phyloP scores from a whole-genome alignment of 306 rosid species.

The Astragalus membranaceus region DNA sequence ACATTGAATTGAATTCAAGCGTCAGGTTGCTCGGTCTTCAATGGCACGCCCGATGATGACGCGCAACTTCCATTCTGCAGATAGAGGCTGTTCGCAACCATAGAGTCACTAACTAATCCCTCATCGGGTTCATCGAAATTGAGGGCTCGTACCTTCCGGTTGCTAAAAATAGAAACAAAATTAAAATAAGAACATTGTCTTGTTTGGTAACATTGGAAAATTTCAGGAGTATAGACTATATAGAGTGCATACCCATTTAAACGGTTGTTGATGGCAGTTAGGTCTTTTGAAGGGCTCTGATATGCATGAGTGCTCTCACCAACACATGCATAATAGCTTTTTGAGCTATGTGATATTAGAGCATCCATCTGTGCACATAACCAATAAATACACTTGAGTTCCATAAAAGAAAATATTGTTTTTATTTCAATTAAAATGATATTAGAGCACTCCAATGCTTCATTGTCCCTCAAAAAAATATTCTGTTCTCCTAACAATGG shows the following conservation, averaged over 20 bases:
- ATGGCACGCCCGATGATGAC: constrained; percentile 66
- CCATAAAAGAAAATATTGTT: neutral
- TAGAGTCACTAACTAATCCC: constrained; percentile 87
- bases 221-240: neutral
- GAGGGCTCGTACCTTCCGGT: constrained; percentile 74
- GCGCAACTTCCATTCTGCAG: constrained; percentile 79
- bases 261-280: constrained; percentile 93
- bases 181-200: neutral
- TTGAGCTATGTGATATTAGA: constrained; percentile 85
- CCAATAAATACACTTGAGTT: neutral
- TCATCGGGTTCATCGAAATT: constrained; percentile 76
- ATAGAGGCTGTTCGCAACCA: constrained; percentile 93
- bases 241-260: constrained; percentile 60
- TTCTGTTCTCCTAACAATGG: neutral
- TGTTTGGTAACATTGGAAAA: neutral
- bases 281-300: constrained; percentile 97
- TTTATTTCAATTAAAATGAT: neutral
- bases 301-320: constrained; percentile 99
- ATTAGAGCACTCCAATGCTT: neutral
- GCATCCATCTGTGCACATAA: constrained; percentile 80
- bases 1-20: constrained; percentile 24
- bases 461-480: neutral
- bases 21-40: constrained; percentile 84
- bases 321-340: constrained; percentile 96
- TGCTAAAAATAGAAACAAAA: constrained; percentile 33